Conservation (phyloP, 2,329 filamentous ascomycete species). For the Arthrobotrys pseudoclavata region DNA sequence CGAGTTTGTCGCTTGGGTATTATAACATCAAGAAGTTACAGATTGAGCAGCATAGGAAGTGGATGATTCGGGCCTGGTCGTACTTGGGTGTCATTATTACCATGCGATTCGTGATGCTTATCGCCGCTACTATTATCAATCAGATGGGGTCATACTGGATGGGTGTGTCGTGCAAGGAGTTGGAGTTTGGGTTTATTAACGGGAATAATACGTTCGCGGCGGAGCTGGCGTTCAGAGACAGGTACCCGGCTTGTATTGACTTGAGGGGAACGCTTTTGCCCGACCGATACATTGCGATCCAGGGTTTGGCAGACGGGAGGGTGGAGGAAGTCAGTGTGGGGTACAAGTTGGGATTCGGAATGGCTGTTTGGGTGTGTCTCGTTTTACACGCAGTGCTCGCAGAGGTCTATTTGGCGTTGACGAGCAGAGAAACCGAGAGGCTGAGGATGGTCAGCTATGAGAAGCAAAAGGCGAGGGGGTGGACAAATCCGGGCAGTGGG, state of each 20-base stretch:
- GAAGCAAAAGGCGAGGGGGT: constrained; percentile 71
- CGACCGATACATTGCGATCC: constrained; percentile 55
- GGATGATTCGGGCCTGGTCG: constrained; percentile 74
- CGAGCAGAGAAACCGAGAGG: constrained; percentile 71
- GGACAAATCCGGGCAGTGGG: constrained; percentile 69
- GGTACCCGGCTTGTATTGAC: constrained; percentile 55
- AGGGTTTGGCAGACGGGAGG: constrained; percentile 23
- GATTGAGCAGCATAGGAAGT: constrained; percentile 75
- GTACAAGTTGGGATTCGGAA: constrained; percentile 70
- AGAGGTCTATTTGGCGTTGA: constrained; percentile 71
- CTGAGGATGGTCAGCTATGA: constrained; percentile 72
- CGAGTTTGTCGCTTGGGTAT: constrained; percentile 69
- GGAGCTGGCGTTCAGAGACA: constrained; percentile 1
- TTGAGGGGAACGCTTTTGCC: constrained; percentile 21
- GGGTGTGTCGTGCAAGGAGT: constrained; percentile 31
- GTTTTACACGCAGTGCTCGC: constrained; percentile 70
- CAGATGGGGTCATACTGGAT: constrained; percentile 52
- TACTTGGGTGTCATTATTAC: constrained; percentile 65
- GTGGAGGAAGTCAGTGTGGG: constrained; percentile 67
- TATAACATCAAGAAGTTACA: constrained; percentile 74
- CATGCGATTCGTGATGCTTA: constrained; percentile 62
- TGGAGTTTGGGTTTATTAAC: constrained; percentile 49
- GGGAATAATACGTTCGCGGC: neutral
- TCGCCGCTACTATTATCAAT: constrained; percentile 63
- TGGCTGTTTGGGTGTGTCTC: constrained; percentile 71